A percentile compares a stretch with the other conserved stretches of the same genome.
These are phyloP conservation scores for Aquilaria agallochum DNA, from an alignment of 441 rosid genomes.

Conservation along the genomic window DNA sequence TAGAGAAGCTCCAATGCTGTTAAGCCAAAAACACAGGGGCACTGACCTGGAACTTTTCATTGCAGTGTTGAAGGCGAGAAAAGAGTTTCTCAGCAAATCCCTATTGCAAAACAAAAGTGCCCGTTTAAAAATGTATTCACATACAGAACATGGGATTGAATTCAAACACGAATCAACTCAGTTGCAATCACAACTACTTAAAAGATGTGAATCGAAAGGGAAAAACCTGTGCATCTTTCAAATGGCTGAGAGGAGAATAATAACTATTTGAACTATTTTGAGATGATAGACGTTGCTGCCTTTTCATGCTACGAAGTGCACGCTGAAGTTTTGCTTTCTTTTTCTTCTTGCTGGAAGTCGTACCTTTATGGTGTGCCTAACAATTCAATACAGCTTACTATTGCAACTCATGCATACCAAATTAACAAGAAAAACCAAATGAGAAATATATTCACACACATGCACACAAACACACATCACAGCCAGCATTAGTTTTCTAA, in stretches of 20 bases:
- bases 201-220: conserved; percentile 5
- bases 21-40: conserved; percentile 10
- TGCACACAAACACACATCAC: too few species aligned
- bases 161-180: neutral
- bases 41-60: conserved; percentile 79
- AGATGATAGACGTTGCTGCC: conserved; percentile 64
- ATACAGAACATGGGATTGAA: conserved; percentile 3
- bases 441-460: neutral
- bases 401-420: neutral
- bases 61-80: conserved; percentile 85
- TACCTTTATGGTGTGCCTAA: conserved; percentile 84
- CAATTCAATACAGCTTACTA: conserved; percentile 15
- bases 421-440: neutral
- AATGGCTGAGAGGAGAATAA: conserved; percentile 84
- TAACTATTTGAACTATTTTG: conserved; percentile 38
- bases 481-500: too few species aligned
- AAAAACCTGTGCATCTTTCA: conserved; percentile 84
- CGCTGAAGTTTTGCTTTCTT: conserved; percentile 96
- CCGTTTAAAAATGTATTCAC: too few species aligned
- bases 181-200: conserved; percentile 8
- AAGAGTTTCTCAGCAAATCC: conserved; percentile 81
- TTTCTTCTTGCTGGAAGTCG: conserved; percentile 87
- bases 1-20: neutral
- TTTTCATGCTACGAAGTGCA: conserved; percentile 72
- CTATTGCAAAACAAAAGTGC: conserved; percentile 29